A percentile compares a stretch with the other conserved stretches of the same genome.
Evolutionary conservation across 352 stramenopile species (phyloP).

Genomic region (Thraustotheca clavata): DNA sequence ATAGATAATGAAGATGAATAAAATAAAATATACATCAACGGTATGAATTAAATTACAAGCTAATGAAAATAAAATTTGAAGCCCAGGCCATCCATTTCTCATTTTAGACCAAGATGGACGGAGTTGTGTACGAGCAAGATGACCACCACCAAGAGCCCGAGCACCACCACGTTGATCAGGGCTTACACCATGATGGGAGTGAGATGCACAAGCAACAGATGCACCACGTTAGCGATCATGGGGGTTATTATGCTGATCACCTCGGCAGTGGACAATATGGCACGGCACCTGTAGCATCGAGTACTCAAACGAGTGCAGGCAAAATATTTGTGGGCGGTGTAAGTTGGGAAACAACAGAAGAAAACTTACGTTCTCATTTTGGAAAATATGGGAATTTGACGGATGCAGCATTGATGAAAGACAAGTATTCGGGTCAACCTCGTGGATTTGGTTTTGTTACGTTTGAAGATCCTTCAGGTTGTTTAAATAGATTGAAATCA

Average conservation of each 20-base stretch:
- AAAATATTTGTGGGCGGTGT: constrained; percentile 91
- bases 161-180: background rate
- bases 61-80: too few species aligned
- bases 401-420: constrained; percentile 87
- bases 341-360: constrained; percentile 90
- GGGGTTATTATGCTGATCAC: background rate
- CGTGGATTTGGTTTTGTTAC: constrained; percentile 91
- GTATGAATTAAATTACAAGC: too few species aligned
- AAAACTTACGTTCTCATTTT: constrained; percentile 83
- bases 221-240: background rate
- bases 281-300: background rate
- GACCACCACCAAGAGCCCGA: constrained; percentile 15
- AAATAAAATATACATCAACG: too few species aligned
- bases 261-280: background rate
- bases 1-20: too few species aligned
- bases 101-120: constrained; percentile 21
- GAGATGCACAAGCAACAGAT: constrained; percentile 5
- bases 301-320: constrained; percentile 25
- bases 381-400: constrained; percentile 81
- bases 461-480: constrained; percentile 85
- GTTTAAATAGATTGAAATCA: background rate
- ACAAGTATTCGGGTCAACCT: constrained; percentile 89
- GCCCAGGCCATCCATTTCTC: background rate
- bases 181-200: background rate
- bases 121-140: constrained; percentile 21